Percentiles rank a stretch among this genome's conserved stretches.
Conservation (phyloP, 2,329 filamentous ascomycete genomes). For the Colletotrichum sp. region DNA sequence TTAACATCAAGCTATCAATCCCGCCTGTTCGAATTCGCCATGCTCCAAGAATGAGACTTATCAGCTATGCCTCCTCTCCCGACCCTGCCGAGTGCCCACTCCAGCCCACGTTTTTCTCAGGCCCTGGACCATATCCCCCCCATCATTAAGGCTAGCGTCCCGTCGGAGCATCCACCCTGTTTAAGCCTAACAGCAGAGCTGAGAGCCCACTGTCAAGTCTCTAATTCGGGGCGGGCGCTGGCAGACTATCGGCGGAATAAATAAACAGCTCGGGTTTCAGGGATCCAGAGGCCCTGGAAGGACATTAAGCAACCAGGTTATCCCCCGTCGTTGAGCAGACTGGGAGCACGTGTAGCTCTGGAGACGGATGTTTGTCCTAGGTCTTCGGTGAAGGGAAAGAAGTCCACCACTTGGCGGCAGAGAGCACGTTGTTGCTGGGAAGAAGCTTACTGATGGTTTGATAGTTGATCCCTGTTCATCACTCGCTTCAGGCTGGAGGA, state of each 20-base stretch:
- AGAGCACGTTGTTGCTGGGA: neutral
- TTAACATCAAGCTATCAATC: neutral
- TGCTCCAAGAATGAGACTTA: neutral
- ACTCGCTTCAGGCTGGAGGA: neutral
- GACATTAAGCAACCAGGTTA: neutral
- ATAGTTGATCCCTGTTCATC: neutral
- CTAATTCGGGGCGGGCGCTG: neutral
- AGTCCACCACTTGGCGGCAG: neutral
- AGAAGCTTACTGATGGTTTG: neutral
- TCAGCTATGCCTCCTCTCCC: neutral
- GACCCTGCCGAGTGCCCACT: neutral
- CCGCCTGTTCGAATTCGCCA: neutral
- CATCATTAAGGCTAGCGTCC: constrained; percentile 5
- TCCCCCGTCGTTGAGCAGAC: neutral
- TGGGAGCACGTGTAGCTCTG: neutral
- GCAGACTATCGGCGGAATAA: neutral
- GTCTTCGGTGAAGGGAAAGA: neutral
- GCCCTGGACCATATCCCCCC: neutral
- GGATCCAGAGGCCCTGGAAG: neutral
- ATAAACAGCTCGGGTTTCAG: neutral
- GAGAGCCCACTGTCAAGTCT: neutral
- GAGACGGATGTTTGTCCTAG: neutral
- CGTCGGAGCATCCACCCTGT: neutral
- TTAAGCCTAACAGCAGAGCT: neutral
- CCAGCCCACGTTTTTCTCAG: neutral